A percentile compares a stretch with the other conserved stretches of the same genome.
These are phyloP conservation scores for Hypoxylon sp. DNA, from an alignment of 2,329 filamentous ascomycete genomes.

Conservation along the genomic window DNA sequence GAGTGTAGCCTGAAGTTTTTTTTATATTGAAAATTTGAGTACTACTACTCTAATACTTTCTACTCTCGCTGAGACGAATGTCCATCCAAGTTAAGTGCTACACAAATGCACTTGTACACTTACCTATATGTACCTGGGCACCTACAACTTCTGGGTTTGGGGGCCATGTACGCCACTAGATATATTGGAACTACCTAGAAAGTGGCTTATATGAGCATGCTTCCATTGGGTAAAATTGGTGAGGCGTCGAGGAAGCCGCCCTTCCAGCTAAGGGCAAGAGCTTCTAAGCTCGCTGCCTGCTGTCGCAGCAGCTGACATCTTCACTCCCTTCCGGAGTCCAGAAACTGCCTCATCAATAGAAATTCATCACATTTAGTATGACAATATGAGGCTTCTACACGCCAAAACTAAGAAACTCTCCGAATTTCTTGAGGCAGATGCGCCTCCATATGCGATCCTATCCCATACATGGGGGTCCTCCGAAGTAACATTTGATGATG, in stretches of 20 bases:
- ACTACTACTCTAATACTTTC: too few relatives aligned
- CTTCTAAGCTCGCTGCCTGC: not conserved
- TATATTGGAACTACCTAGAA: not conserved
- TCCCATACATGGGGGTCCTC: constrained; percentile 15
- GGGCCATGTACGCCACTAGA: not conserved
- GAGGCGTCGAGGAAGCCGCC: not conserved
- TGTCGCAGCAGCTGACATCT: not conserved
- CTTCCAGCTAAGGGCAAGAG: not conserved
- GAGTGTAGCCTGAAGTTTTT: too few relatives aligned
- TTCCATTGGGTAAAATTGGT: not conserved
- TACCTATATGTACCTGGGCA: too few relatives aligned
- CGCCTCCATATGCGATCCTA: constrained; percentile 18
- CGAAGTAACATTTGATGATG: constrained; percentile 9
- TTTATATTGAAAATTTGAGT: too few relatives aligned
- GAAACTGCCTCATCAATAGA: not conserved
- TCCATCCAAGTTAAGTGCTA: too few relatives aligned
- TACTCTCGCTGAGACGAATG: too few relatives aligned
- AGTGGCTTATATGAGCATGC: not conserved
- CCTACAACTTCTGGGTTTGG: not conserved
- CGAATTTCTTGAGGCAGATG: not conserved
- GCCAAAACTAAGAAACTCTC: constrained; percentile 1
- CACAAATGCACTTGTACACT: too few relatives aligned
- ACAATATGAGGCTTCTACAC: constrained; percentile 1
- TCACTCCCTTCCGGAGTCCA: not conserved
- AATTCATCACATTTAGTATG: not conserved